A percentile compares a stretch with the other conserved stretches of the same genome.
Evolutionary conservation across 2,329 filamentous ascomycete species (phyloP).

Genomic region (Trichophyton benhamiae): DNA sequence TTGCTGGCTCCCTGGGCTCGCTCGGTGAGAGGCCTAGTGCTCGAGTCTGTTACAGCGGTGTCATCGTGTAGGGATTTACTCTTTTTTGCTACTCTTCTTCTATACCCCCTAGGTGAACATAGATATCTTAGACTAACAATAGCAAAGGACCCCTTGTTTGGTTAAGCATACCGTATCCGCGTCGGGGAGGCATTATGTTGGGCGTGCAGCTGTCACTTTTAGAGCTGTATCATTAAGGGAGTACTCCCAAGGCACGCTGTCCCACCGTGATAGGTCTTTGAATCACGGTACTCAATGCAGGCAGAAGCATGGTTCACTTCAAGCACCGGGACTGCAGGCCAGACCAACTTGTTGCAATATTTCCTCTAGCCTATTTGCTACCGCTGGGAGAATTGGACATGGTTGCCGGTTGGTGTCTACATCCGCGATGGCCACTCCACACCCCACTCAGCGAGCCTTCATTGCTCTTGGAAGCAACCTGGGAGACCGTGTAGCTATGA

Average conservation of each 20-base stretch:
- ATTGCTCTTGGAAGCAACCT: conserved; percentile 89
- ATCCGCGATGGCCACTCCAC: not conserved
- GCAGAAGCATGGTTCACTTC: not conserved
- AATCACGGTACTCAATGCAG: not conserved
- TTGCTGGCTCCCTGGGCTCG: not conserved
- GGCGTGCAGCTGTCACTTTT: not conserved
- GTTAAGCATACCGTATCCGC: not conserved
- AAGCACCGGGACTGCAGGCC: not conserved
- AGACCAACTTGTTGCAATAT: not conserved
- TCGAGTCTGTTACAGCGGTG: not conserved
- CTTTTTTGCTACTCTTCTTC: too few relatives aligned
- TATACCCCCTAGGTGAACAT: not conserved
- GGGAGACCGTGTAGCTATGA: conserved; percentile 70
- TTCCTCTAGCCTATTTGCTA: not conserved
- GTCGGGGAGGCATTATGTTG: not conserved
- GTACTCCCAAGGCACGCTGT: not conserved
- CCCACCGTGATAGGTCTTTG: too few relatives aligned
- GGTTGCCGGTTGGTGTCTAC: not conserved
- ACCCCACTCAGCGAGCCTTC: conserved; percentile 42
- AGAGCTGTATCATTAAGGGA: not conserved
- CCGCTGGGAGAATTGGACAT: not conserved
- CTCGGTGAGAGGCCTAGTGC: not conserved
- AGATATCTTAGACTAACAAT: not conserved
- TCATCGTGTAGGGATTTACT: not conserved
- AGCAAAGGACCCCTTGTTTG: not conserved